Evolutionary conservation across 148 eudicot genomes (phyloP).

Genomic region (Hydrangea macrophylla): DNA sequence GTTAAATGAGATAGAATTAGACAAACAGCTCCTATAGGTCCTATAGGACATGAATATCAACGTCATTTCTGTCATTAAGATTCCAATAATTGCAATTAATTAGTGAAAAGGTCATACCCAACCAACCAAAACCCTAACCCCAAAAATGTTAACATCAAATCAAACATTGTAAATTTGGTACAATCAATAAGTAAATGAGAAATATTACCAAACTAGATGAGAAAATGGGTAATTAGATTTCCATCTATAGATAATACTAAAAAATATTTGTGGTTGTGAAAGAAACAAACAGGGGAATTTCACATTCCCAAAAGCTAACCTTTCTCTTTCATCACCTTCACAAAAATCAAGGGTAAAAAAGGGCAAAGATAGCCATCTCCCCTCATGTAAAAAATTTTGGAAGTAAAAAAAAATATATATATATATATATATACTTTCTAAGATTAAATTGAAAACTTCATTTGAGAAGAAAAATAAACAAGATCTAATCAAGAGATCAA

Average conservation of each 20-base stretch:
- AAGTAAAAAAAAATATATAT: not conserved
- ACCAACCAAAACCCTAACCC: not conserved
- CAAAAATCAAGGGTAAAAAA: not conserved
- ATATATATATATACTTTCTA: no score
- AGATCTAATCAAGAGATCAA: not conserved
- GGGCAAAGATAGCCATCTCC: not conserved
- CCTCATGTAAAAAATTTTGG: not conserved
- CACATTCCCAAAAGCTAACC: not conserved
- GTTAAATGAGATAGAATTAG: no score
- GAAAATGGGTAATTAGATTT: not conserved
- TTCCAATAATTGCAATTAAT: not conserved
- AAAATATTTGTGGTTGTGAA: no score
- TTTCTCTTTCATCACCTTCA: not conserved
- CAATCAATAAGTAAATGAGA: not conserved
- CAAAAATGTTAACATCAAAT: not conserved
- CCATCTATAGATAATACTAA: not conserved
- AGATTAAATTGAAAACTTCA: not conserved
- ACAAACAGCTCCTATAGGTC: not conserved
- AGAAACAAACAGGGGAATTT: no score
- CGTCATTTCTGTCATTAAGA: not conserved
- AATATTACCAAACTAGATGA: not conserved
- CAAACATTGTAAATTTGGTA: not conserved
- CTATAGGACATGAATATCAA: not conserved
- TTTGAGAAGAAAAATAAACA: not conserved
- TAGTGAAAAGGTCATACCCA: not conserved